These are phyloP conservation scores for Euryodendron excelsum DNA, from an alignment of 148 eudicot genomes.

Conservation along the genomic window DNA sequence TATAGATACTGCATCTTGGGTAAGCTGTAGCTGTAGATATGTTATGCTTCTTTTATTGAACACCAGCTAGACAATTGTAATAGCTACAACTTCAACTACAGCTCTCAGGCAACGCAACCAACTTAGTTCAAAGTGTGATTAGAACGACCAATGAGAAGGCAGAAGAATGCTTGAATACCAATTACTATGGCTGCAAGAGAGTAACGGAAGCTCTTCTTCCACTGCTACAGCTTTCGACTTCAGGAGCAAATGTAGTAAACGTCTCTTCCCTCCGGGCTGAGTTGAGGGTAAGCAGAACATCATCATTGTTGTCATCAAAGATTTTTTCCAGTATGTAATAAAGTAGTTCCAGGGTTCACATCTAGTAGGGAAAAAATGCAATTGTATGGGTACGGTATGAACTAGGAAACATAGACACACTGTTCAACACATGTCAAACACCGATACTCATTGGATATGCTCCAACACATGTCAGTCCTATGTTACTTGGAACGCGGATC, in stretches of 20 bases:
- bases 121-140: slow-evolving; percentile 36
- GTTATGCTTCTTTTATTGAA: background rate
- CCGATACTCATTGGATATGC: too few relatives aligned
- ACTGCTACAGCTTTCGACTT: slow-evolving; percentile 35
- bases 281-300: slow-evolving; percentile 29
- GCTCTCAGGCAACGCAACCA: slow-evolving; percentile 48
- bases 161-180: slow-evolving; percentile 38
- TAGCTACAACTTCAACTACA: background rate
- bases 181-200: slow-evolving; percentile 51
- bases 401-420: too few relatives aligned
- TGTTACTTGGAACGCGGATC: too few relatives aligned
- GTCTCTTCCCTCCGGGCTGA: slow-evolving; percentile 50
- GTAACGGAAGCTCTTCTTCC: slow-evolving; percentile 56
- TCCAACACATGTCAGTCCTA: background rate
- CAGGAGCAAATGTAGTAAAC: slow-evolving; percentile 41
- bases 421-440: too few relatives aligned
- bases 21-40: slow-evolving; percentile 16
- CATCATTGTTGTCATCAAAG: background rate
- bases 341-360: background rate
- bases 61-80: background rate
- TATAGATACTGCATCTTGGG: slow-evolving; percentile 47
- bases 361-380: background rate
- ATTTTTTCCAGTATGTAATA: background rate
- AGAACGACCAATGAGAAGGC: slow-evolving; percentile 38
- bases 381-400: background rate